Evolutionary conservation across 169 alveolate species (phyloP).

Genomic region (Babesia caballi): DNA sequence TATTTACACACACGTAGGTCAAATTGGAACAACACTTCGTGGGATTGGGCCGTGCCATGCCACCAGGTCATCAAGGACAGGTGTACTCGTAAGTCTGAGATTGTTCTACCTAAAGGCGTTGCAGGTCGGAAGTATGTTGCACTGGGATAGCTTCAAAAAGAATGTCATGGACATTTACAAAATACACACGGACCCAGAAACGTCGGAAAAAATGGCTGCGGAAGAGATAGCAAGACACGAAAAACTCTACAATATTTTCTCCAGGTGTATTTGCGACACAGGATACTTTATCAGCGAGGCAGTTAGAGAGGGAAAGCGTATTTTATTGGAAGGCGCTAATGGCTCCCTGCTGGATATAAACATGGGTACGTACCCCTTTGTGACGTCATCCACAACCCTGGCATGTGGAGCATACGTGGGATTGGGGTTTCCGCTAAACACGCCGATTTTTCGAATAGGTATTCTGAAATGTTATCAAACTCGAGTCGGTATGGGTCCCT

Average conservation of each 20-base stretch:
- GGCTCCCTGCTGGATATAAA: conserved; percentile 75
- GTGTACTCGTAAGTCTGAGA: conserved; percentile 81
- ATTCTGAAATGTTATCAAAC: conserved; percentile 92
- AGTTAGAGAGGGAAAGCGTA: conserved; percentile 65
- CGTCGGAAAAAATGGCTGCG: conserved; percentile 64
- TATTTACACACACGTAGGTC: conserved; percentile 52
- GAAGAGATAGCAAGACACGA: conserved; percentile 78
- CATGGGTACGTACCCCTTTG: conserved; percentile 78
- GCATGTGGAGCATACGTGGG: conserved; percentile 74
- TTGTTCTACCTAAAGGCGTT: background rate
- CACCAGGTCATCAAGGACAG: conserved; percentile 86
- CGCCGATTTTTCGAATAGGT: conserved; percentile 77
- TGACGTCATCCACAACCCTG: conserved; percentile 71
- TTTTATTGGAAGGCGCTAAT: conserved; percentile 73
- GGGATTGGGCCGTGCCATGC: conserved; percentile 96
- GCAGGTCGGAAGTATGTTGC: conserved; percentile 45
- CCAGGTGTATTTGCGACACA: conserved; percentile 83
- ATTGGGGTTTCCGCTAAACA: conserved; percentile 62
- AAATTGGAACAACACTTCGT: conserved; percentile 91
- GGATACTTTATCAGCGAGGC: conserved; percentile 68
- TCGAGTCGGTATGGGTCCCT: conserved; percentile 96
- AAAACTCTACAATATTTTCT: conserved; percentile 70
- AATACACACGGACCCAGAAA: conserved; percentile 32
- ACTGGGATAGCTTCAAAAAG: conserved; percentile 47
- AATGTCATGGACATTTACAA: conserved; percentile 15